Evolutionary conservation across 139 green algal species (phyloP).

Genomic region (Tetradesmus obliquus): DNA sequence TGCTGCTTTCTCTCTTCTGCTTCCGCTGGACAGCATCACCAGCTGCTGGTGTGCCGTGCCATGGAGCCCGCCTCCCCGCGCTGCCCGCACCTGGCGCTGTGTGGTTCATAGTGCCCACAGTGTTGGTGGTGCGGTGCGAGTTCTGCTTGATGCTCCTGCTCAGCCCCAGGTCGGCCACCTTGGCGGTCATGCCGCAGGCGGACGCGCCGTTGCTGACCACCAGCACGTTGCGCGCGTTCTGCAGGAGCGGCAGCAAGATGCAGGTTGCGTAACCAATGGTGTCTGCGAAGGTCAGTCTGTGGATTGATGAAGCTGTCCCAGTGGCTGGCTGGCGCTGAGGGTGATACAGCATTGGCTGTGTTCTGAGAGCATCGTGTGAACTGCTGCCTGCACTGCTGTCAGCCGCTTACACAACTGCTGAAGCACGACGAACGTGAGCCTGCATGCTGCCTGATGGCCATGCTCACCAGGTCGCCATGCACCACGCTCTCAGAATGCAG

Average conservation of each 20-base stretch:
- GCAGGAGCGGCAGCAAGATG: neutral
- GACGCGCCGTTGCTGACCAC: neutral
- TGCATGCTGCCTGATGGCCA: too few species aligned
- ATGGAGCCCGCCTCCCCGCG: neutral
- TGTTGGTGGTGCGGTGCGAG: neutral
- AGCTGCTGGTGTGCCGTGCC: neutral
- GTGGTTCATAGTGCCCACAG: neutral
- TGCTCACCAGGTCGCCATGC: neutral
- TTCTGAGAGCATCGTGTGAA: too few species aligned
- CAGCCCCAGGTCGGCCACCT: neutral
- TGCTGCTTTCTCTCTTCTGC: too few species aligned
- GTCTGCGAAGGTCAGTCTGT: neutral
- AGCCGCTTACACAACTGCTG: too few species aligned
- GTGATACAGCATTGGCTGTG: too few species aligned
- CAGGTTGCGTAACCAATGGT: neutral
- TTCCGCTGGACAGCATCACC: neutral
- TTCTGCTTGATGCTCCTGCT: neutral
- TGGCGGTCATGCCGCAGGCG: neutral
- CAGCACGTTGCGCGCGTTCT: neutral
- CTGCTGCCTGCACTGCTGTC: too few species aligned
- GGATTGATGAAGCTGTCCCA: neutral
- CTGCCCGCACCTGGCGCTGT: neutral
- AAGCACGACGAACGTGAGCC: too few species aligned
- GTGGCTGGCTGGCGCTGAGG: too few species aligned
- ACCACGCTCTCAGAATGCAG: neutral